Percentiles rank a stretch among this genome's conserved stretches.
Evolutionary conservation across 805 yeast species (phyloP).

Genomic region (Kodamaea nitidulidarum): DNA sequence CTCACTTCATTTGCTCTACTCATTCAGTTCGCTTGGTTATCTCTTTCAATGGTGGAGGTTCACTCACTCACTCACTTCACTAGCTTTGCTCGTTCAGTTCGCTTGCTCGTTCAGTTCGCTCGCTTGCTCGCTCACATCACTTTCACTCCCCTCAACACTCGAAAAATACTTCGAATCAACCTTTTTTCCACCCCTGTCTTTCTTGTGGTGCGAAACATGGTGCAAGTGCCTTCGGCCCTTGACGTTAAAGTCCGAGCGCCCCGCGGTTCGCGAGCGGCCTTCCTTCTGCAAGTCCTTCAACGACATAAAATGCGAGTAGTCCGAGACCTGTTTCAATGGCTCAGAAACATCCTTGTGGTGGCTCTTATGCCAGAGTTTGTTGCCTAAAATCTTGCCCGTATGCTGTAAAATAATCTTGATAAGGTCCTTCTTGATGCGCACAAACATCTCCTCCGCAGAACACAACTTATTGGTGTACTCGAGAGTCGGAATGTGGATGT

Average conservation of each 20-base stretch:
- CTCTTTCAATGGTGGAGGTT: no score
- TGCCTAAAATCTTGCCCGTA: constrained; percentile 75
- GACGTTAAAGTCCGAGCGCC: constrained; percentile 4
- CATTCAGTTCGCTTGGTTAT: no score
- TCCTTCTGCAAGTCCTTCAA: constrained; percentile 36
- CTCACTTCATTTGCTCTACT: no score
- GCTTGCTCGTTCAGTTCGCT: no score
- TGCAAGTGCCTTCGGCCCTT: constrained; percentile 5
- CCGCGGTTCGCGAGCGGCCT: constrained; percentile 22
- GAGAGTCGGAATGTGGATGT: constrained; percentile 60
- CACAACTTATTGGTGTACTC: constrained; percentile 60
- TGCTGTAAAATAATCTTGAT: constrained; percentile 56
- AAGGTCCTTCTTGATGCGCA: constrained; percentile 59
- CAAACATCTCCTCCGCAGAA: constrained; percentile 65
- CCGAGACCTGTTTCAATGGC: constrained; percentile 39
- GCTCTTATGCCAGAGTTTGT: constrained; percentile 54
- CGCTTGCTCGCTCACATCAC: no score
- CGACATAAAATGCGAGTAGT: constrained; percentile 35
- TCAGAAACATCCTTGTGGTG: constrained; percentile 13
- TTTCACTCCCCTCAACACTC: not conserved
- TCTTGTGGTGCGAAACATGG: constrained; percentile 4
- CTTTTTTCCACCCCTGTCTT: constrained; percentile 2
- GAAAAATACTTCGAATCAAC: not conserved
- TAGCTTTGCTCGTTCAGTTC: no score
- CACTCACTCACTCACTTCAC: no score